A percentile compares a stretch with the other conserved stretches of the same genome.
Conservation (phyloP, 129 eudicot species). For the Lonicera japonica region DNA sequence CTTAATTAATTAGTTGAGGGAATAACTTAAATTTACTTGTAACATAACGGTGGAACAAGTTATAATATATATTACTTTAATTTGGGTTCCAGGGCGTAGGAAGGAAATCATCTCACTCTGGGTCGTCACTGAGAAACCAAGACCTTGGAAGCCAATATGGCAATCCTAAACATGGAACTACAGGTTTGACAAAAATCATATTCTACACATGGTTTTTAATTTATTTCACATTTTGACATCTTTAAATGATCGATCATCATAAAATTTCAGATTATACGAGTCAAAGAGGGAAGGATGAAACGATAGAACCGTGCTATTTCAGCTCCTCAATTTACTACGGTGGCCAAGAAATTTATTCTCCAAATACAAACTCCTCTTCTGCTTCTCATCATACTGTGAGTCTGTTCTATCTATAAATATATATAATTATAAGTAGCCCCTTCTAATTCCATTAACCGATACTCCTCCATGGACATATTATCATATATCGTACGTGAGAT, state of each 20-base stretch:
- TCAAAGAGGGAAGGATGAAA: slow-evolving; percentile 32
- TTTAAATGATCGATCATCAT: too few relatives aligned
- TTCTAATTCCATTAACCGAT: too few relatives aligned
- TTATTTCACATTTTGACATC: too few relatives aligned
- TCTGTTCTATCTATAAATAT: neutral
- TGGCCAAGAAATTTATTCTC: slow-evolving; percentile 78
- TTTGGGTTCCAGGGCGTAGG: slow-evolving; percentile 40
- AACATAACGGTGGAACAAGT: too few relatives aligned
- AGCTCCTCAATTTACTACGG: slow-evolving; percentile 84
- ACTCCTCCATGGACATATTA: too few relatives aligned
- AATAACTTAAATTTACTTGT: neutral
- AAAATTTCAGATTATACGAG: slow-evolving; percentile 30
- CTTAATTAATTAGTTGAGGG: too few relatives aligned
- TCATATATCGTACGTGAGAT: too few relatives aligned
- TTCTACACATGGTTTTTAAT: too few relatives aligned
- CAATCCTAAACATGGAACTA: slow-evolving; percentile 32
- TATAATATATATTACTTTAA: too few relatives aligned
- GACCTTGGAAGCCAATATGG: slow-evolving; percentile 38
- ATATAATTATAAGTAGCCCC: too few relatives aligned
- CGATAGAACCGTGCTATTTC: slow-evolving; percentile 51
- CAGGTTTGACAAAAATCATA: slow-evolving; percentile 33
- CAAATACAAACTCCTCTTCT: slow-evolving; percentile 24
- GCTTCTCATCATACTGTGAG: slow-evolving; percentile 38
- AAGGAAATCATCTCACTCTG: slow-evolving; percentile 33
- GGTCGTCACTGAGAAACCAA: slow-evolving; percentile 21